phyloP scores from a whole-genome alignment of 345 rosid genomes.

The Aethionema arabicum region DNA sequence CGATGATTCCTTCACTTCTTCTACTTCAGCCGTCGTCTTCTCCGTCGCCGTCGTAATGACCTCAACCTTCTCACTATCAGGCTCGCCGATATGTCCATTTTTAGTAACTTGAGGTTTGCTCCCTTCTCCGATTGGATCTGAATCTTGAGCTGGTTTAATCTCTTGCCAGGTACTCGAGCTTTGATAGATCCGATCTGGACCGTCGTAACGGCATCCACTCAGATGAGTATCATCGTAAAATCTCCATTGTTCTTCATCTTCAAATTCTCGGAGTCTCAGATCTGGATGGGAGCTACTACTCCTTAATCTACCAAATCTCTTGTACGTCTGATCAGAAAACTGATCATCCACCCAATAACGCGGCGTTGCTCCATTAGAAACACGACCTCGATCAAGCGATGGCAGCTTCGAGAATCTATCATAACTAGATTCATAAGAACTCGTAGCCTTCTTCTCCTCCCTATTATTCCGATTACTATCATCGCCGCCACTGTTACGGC shows the following conservation, averaged over 20 bases:
- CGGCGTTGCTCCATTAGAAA: constrained; percentile 42
- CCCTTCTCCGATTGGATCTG: constrained; percentile 21
- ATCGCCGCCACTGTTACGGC: constrained; percentile 40
- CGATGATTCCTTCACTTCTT: constrained; percentile 13
- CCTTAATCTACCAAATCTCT: constrained; percentile 45
- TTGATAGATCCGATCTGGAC: constrained; percentile 31
- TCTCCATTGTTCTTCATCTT: constrained; percentile 54
- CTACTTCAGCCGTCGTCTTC: constrained; percentile 17
- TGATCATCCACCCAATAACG: constrained; percentile 44
- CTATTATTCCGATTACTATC: constrained; percentile 28
- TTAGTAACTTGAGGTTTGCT: no score
- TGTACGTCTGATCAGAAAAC: constrained; percentile 42
- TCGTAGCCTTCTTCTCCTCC: constrained; percentile 18
- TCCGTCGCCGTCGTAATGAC: constrained; percentile 22
- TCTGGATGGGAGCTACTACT: constrained; percentile 81
- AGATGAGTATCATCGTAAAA: constrained; percentile 73
- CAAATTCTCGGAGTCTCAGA: constrained; percentile 49
- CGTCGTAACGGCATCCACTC: constrained; percentile 36
- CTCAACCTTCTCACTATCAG: constrained; percentile 17
- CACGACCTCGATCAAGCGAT: constrained; percentile 28
- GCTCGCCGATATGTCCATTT: constrained; percentile 7
- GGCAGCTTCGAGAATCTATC: constrained; percentile 33
- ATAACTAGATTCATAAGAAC: constrained; percentile 24
- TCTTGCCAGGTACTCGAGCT: constrained; percentile 27
- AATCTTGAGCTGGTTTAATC: constrained; percentile 14